Evolutionary conservation across 371 early-diverging fungal genomes (phyloP), one percentile per base, ranked within the genome.

Genomic region (Syncephalastrum racemosum): DNA sequence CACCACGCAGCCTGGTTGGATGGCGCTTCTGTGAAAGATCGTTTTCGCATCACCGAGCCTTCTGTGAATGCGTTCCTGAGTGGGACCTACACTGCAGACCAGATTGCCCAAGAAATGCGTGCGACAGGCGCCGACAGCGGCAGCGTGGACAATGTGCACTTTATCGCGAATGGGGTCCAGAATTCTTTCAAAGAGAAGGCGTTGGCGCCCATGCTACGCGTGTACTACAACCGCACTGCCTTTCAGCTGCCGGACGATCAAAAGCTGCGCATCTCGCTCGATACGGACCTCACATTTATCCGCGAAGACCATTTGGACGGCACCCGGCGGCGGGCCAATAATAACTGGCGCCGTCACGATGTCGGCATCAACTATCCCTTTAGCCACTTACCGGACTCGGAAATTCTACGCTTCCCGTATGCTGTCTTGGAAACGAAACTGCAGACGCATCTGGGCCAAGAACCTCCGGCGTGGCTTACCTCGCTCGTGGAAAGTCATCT

Each of bases 221-320:
- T 94, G 4, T 93, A 92, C 59, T 97, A 98, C 80, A 95, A 95
- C 73, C 86, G 98, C 66, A 96, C 93, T 4, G 97, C 98, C 1
- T 99, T 99, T 82, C 99, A 98, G 67, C 75, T 97, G 12, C 99
- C 99, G 0, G 93, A 93, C 24, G 88, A 94, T 4, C 93, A 97
- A 20, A 79, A 87, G 15, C 92, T 98, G n/a, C 83, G 98, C 58
- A 91, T 99, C 53, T 91, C 93, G 13, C 80, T 99, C 1, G 99
- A 99, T 66, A 97, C 97, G 0, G 94, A 99, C 66, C 78, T 99
- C 44, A 86, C 91, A 27, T 95, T 98, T 88, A 90, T 98, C 54
- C 92, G 94, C 52, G 99, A 97, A 66, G 89, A 63, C 31, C 65
- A 66, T 53, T 25, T 71, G 14, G 91, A 89, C 50, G 70, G 67